Evolutionary conservation across 2,329 filamentous ascomycete genomes (phyloP), one percentile per base, ranked within the genome.

Genomic region (Sporothrix variecibatus): DNA sequence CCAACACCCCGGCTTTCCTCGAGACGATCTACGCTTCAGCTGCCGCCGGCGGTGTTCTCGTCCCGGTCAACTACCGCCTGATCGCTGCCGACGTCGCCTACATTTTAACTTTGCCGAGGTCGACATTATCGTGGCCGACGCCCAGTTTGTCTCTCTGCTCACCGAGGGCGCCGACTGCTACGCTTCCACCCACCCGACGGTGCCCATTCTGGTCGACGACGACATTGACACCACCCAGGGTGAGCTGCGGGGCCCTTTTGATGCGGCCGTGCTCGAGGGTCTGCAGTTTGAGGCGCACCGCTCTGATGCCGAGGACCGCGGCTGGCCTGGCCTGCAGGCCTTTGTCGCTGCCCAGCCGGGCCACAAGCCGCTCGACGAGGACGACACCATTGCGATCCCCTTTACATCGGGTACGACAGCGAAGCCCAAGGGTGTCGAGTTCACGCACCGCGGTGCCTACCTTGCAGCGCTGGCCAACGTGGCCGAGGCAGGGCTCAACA

Each of bases 341-440:
- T 91, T 94, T 28, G 75, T 75, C 34, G 75, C 73, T 2, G 1
- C 70, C 4, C 68, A 34, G 23, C 75, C 73, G 11, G 73, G 70
- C 15, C 28, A 67, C 67, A 58, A 31, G 77, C 88, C 88, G 2
- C 84, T 86, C 0, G 87, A 94, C 78, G 96, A 99, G 81, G 92
- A 97, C 77, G 90, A 90, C 75, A 88, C 94, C 78, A 88, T 98
- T 75, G 94, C 95, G 2, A 90, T 99, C 73, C 94, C 95, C 0
- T 98, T 98, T 81, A 99, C 96, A 0, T 96, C 93, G 38, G 95
- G 95, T 3, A 98, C 96, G 0, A 98, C 96, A 0, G 94, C 95
- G 0, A 87, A 89, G 40, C 96, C 96, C 1, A 98, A 99, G 82
- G 96, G 96, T 5, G 95, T 98, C 2, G 91, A 97, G 73, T 98